These are phyloP conservation scores for Escallonia rubra DNA, from an alignment of 129 eudicot genomes.

Conservation along the genomic window DNA sequence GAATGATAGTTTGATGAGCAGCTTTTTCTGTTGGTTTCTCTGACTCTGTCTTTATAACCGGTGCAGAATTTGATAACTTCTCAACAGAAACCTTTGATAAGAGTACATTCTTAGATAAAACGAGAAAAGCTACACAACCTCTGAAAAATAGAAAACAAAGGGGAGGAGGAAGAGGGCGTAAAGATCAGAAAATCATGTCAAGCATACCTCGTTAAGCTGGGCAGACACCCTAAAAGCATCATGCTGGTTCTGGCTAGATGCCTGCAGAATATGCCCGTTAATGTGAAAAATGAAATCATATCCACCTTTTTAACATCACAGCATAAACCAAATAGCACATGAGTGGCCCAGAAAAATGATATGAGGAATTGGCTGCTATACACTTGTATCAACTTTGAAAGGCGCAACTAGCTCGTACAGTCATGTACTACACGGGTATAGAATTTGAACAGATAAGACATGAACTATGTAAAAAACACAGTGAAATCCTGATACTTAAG, in stretches of 20 bases:
- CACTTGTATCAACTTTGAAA: background rate
- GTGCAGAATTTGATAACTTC: slow-evolving; percentile 38
- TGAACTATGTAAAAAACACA: no score
- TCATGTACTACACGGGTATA: background rate
- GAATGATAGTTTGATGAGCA: slow-evolving; percentile 22
- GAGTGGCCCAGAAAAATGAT: background rate
- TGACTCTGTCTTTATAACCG: slow-evolving; percentile 26
- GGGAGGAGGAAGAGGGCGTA: slow-evolving; percentile 1
- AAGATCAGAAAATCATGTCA: slow-evolving; percentile 7
- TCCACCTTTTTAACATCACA: no score
- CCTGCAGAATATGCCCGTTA: slow-evolving; percentile 16
- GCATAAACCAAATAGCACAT: background rate
- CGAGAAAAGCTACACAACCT: slow-evolving; percentile 6
- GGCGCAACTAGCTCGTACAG: background rate
- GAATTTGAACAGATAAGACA: background rate
- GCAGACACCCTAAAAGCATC: slow-evolving; percentile 47
- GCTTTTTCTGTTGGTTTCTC: slow-evolving; percentile 27
- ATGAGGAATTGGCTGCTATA: background rate
- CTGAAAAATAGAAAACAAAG: background rate
- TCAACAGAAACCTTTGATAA: slow-evolving; percentile 40
- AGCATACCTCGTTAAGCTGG: slow-evolving; percentile 58
- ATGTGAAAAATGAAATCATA: no score
- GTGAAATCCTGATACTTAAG: background rate
- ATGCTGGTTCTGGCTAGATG: slow-evolving; percentile 45
- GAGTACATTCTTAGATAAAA: slow-evolving; percentile 14